These are phyloP conservation scores for Fomitopsis palustris DNA, from an alignment of 1,284 basidiomycete genomes.

Conservation along the genomic window DNA sequence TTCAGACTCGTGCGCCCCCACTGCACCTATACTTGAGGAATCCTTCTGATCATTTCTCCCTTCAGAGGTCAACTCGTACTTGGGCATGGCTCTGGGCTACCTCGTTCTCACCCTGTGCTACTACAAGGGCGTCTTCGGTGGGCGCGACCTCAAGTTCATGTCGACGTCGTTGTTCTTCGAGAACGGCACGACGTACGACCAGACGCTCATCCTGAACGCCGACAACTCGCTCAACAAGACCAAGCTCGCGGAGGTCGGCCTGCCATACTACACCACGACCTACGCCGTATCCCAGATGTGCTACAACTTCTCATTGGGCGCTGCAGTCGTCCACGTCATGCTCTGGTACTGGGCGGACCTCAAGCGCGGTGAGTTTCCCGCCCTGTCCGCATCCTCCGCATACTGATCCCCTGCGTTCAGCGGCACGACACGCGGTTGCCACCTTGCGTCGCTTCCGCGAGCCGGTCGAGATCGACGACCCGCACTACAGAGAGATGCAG, in stretches of 20 bases:
- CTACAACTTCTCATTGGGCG: conserved; percentile 48
- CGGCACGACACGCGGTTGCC: conserved; percentile 34
- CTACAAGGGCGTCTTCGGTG: conserved; percentile 48
- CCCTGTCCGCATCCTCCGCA: not conserved
- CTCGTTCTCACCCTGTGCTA: conserved; percentile 43
- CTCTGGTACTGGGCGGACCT: conserved; percentile 51
- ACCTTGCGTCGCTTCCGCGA: conserved; percentile 37
- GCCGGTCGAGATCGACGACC: conserved; percentile 42
- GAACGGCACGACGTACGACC: conserved; percentile 43
- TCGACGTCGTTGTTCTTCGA: conserved; percentile 42
- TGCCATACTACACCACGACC: conserved; percentile 48
- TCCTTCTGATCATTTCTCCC: not conserved
- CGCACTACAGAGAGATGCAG: conserved; percentile 49
- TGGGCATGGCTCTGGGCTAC: conserved; percentile 49
- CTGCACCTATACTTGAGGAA: not conserved
- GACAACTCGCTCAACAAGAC: conserved; percentile 38
- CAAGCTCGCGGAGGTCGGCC: conserved; percentile 36
- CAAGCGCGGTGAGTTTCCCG: conserved; percentile 23
- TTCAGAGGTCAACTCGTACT: conserved; percentile 39
- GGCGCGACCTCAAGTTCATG: conserved; percentile 45
- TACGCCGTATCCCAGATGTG: conserved; percentile 47
- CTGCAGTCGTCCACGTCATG: conserved; percentile 45
- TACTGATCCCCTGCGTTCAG: conserved; percentile 4
- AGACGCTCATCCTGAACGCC: conserved; percentile 40
- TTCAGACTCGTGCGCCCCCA: conserved; percentile 40